phyloP scores from a whole-genome alignment of 2,329 filamentous ascomycete species.

The Bipolaris sorokiniana region DNA sequence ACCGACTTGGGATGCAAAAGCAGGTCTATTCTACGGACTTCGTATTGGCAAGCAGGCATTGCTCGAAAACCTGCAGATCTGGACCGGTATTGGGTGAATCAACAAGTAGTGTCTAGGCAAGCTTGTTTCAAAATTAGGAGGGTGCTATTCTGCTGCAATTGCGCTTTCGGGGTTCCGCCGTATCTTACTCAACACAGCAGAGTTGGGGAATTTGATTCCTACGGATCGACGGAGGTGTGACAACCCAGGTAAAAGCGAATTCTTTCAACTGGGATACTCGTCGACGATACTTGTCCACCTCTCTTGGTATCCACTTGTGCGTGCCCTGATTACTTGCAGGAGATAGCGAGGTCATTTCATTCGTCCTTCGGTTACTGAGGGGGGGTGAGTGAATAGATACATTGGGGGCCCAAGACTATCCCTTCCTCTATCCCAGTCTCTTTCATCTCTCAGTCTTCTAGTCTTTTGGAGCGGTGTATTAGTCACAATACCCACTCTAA shows the following conservation, averaged over 20 bases:
- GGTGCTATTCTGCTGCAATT: neutral
- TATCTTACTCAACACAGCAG: too few relatives aligned
- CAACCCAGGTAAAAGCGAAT: neutral
- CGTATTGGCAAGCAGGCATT: neutral
- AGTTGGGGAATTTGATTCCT: neutral
- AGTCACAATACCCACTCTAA: neutral
- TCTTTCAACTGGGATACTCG: neutral
- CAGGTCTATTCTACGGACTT: neutral
- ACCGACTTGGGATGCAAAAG: neutral
- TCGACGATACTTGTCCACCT: neutral
- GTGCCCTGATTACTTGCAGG: neutral
- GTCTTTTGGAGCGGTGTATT: neutral
- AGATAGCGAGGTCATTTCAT: neutral
- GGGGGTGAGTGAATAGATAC: neutral
- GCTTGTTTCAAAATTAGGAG: neutral
- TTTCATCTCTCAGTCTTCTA: neutral
- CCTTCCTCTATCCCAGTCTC: neutral
- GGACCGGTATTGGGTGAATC: neutral
- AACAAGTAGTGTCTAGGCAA: neutral
- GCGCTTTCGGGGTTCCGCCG: neutral
- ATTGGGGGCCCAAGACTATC: neutral
- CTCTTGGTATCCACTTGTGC: neutral
- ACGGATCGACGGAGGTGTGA: neutral
- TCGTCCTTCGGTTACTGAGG: neutral
- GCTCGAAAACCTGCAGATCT: neutral